These are phyloP conservation scores for Pythium grandisporangium DNA, from an alignment of 352 stramenopile species.

Conservation along the genomic window DNA sequence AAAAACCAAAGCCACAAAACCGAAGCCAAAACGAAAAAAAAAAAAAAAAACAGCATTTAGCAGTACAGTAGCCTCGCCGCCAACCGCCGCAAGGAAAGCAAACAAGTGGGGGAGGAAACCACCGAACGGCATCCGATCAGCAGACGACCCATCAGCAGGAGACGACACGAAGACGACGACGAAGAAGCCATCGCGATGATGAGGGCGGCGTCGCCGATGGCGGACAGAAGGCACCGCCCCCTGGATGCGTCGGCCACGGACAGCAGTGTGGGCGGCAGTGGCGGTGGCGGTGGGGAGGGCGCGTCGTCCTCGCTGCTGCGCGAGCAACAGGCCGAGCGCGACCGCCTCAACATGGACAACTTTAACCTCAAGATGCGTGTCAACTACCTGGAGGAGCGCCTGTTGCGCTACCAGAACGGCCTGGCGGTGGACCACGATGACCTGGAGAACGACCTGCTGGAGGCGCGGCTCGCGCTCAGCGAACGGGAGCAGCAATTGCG, in stretches of 20 bases:
- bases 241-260: slow-evolving; percentile 6
- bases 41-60: too few relatives aligned
- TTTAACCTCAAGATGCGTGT: slow-evolving; percentile 68
- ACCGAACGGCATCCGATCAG: too few relatives aligned
- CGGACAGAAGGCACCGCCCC: not conserved
- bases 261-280: too few relatives aligned
- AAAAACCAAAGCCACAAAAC: too few relatives aligned
- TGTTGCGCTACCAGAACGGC: slow-evolving; percentile 49
- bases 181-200: not conserved
- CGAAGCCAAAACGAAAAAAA: too few relatives aligned
- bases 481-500: slow-evolving; percentile 13
- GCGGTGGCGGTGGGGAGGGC: not conserved
- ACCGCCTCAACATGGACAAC: slow-evolving; percentile 60
- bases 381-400: slow-evolving; percentile 54
- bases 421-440: slow-evolving; percentile 36
- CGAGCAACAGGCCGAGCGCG: slow-evolving; percentile 43
- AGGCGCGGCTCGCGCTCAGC: slow-evolving; percentile 43
- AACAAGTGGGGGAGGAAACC: too few relatives aligned
- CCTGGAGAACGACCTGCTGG: slow-evolving; percentile 48
- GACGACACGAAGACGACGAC: too few relatives aligned
- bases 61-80: too few relatives aligned
- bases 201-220: not conserved
- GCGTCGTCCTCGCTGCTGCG: slow-evolving; percentile 21
- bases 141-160: too few relatives aligned
- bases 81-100: too few relatives aligned